phyloP scores from a whole-genome alignment of 1,284 basidiomycete species.

The Ceratorhiza oryzae-sativae region DNA sequence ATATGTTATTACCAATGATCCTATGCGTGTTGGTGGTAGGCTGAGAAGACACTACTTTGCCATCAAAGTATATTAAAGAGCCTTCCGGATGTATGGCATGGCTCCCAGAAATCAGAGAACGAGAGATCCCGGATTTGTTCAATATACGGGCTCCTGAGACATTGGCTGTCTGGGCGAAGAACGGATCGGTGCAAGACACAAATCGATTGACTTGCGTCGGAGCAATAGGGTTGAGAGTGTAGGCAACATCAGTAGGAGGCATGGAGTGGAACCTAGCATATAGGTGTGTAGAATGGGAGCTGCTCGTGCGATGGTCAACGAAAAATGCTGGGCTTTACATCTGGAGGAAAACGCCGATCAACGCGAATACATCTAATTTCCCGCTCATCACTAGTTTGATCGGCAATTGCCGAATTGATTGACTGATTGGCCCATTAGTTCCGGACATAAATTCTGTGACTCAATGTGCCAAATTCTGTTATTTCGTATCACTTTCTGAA shows the following conservation, averaged over 20 bases:
- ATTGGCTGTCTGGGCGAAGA: too few species aligned
- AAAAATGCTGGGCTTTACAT: too few species aligned
- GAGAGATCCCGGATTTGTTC: not conserved
- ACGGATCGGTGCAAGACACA: too few species aligned
- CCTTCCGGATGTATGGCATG: constrained; percentile 20
- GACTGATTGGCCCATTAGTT: too few species aligned
- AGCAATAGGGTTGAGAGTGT: not conserved
- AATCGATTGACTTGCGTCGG: not conserved
- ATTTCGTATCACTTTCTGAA: too few species aligned
- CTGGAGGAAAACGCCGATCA: too few species aligned
- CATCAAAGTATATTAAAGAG: constrained; percentile 12
- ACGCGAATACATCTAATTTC: too few species aligned
- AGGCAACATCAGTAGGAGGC: not conserved
- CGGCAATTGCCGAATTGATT: too few species aligned
- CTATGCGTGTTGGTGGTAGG: not conserved
- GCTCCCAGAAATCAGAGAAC: not conserved
- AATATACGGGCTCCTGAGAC: not conserved
- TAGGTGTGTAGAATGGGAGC: not conserved
- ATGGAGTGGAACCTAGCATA: not conserved
- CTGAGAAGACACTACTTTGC: constrained; percentile 17
- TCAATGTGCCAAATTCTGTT: too few species aligned
- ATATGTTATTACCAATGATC: not conserved
- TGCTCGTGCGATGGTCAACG: constrained; percentile 45
- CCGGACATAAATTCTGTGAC: too few species aligned
- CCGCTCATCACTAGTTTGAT: too few species aligned